These are phyloP conservation scores for Lachancea thermotolerans DNA, from an alignment of 805 yeast species.

Conservation along the genomic window DNA sequence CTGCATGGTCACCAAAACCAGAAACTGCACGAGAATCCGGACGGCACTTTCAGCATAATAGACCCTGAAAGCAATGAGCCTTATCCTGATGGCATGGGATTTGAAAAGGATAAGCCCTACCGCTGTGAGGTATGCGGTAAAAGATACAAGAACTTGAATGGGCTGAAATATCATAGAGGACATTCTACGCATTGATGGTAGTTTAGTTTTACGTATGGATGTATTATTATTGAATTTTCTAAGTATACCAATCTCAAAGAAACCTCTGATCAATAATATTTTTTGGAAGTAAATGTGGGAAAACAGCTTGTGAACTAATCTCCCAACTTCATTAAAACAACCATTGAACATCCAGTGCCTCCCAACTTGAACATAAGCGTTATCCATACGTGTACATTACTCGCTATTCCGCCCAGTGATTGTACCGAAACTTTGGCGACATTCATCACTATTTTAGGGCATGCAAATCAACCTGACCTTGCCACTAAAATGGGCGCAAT, in stretches of 20 bases:
- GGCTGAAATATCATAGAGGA: conserved; percentile 93
- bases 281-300: too few species aligned
- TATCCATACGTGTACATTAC: too few species aligned
- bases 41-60: conserved; percentile 85
- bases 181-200: conserved; percentile 83
- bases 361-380: too few species aligned
- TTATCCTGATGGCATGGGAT: conserved; percentile 85
- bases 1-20: conserved; percentile 97
- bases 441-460: background rate
- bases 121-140: conserved; percentile 98
- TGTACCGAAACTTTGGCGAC: too few species aligned
- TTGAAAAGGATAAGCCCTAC: conserved; percentile 97
- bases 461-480: conserved; percentile 26
- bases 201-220: background rate
- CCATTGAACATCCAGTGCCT: too few species aligned
- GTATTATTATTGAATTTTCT: conserved; percentile 5
- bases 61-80: conserved; percentile 89
- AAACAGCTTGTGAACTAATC: too few species aligned
- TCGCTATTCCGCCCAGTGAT: too few species aligned
- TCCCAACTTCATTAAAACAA: too few species aligned
- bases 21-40: conserved; percentile 80
- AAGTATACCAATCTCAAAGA: background rate
- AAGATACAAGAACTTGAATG: conserved; percentile 91
- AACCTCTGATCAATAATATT: background rate
- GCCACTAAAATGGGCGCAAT: conserved; percentile 28